phyloP scores from a whole-genome alignment of 2,329 filamentous ascomycete species.

The Colletotrichum shisoi region DNA sequence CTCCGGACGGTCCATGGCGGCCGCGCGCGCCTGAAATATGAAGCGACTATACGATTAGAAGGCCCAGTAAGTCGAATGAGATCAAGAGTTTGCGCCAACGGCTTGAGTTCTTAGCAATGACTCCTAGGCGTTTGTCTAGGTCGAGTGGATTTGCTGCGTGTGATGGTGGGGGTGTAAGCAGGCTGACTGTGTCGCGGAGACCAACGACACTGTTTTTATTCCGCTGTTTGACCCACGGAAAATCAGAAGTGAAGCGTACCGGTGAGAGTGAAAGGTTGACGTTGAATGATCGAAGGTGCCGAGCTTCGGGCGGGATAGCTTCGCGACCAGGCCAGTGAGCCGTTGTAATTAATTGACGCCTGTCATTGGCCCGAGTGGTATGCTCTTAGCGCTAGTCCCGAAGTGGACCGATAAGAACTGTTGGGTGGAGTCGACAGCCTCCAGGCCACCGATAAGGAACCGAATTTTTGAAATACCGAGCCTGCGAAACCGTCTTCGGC shows the following conservation, averaged over 20 bases:
- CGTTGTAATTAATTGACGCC: conserved; percentile 35
- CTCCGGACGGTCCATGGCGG: conserved; percentile 65
- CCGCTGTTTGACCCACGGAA: too few species aligned
- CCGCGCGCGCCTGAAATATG: conserved; percentile 25
- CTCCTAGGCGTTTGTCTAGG: neutral
- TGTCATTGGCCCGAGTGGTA: conserved; percentile 27
- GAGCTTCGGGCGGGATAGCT: conserved; percentile 28
- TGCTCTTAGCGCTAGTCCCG: conserved; percentile 5
- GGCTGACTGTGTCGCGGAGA: neutral
- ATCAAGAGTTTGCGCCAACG: neutral
- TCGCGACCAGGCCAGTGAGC: conserved; percentile 23
- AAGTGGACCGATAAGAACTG: conserved; percentile 25
- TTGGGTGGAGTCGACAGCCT: conserved; percentile 28
- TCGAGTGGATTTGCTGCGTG: neutral
- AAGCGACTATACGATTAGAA: conserved; percentile 12
- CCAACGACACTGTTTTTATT: neutral
- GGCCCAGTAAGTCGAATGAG: neutral
- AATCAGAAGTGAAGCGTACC: too few species aligned
- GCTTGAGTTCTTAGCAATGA: neutral
- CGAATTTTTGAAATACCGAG: conserved; percentile 41
- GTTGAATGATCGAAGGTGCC: neutral
- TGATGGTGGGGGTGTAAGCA: neutral
- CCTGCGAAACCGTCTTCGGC: conserved; percentile 22
- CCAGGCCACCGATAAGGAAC: conserved; percentile 35
- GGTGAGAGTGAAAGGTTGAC: neutral